Evolutionary conservation across 2,329 filamentous ascomycete species (phyloP), one percentile per base, ranked within the genome.

Genomic region (Niveomyces coronatus): DNA sequence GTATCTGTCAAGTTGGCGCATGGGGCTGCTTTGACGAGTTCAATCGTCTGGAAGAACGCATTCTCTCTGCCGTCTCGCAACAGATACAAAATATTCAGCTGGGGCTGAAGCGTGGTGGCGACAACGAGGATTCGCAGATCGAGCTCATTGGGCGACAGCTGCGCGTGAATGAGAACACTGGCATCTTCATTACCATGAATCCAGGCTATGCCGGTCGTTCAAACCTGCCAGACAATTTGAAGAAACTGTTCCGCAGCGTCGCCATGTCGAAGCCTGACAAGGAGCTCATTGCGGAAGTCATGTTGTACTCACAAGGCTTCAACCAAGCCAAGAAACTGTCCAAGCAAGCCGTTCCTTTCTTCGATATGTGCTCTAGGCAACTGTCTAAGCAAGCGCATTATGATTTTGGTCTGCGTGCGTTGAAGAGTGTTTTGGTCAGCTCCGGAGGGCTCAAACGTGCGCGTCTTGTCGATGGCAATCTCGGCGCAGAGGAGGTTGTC

Each of bases 1-100:
- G 91, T 72, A 94, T 99, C 45, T 98, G 93, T 58, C 91, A 98
- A 60, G 91, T 99, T 33, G 91, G 91, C 58, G 91, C 91, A 4
- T 99, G 91, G 91, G 93, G 93, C 53, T 99, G 91, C 68, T 99
- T 99, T 61, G 91, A 99, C 55, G 91, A 99, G 67, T 99, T 99
- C 71, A 99, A 99, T 63, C 85, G 91, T 73, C 71, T 99, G 15
- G 91, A 99, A 54, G 91, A 99, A 65, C 80, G 91, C 47, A 99
- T 99, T 44, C 64, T 99, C 44, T 98, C 93, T 31, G 91, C 91
- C 14, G 93, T 99, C 13, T 98, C 93, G 15, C 91, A 99, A 60
- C 93, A 98, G 58, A 94, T 99, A 37, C 91, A 99, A 56, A 98
- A 99, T 56, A 99, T 99, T 45, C 91, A 99, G 60, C 78, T 96